A percentile compares a stretch with the other conserved stretches of the same genome.
Conservation (phyloP, 2,329 filamentous ascomycete genomes). For the Cercospora zeae-maydis region DNA sequence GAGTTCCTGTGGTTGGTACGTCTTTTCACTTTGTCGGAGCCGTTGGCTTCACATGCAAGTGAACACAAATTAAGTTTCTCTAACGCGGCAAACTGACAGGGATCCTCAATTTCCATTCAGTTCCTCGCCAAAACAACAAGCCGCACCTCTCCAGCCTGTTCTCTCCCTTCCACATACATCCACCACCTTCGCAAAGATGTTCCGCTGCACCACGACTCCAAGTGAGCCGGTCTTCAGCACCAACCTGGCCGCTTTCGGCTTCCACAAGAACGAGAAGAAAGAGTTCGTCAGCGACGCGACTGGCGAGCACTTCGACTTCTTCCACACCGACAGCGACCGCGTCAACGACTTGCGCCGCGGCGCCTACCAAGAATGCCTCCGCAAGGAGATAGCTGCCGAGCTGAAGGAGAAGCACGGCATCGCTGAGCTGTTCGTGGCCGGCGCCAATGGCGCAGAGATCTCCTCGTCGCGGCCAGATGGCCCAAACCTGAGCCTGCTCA, state of each 20-base stretch:
- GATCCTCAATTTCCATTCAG: not conserved
- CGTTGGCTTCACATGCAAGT: slow-evolving; percentile 8
- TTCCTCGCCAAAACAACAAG: not conserved
- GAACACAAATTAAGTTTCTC: not conserved
- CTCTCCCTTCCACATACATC: not conserved
- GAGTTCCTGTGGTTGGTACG: not conserved
- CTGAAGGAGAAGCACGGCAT: slow-evolving; percentile 23
- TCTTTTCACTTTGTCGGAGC: not conserved
- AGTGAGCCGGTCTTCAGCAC: slow-evolving; percentile 63
- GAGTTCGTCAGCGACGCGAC: slow-evolving; percentile 40
- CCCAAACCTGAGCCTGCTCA: slow-evolving; percentile 67
- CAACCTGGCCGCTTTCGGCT: slow-evolving; percentile 71
- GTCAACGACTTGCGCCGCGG: slow-evolving; percentile 69
- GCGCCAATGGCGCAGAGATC: slow-evolving; percentile 8
- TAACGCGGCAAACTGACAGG: not conserved
- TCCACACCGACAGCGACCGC: slow-evolving; percentile 67
- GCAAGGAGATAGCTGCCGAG: slow-evolving; percentile 26
- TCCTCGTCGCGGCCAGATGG: slow-evolving; percentile 34
- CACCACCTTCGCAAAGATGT: slow-evolving; percentile 55
- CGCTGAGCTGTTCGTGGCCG: slow-evolving; percentile 29
- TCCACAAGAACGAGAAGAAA: slow-evolving; percentile 21
- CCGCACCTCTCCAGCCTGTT: not conserved
- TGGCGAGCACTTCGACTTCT: slow-evolving; percentile 69
- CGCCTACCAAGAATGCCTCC: slow-evolving; percentile 55
- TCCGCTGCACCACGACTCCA: slow-evolving; percentile 66